phyloP scores from a whole-genome alignment of 1,284 basidiomycete species.

The Pholiota adiposa region DNA sequence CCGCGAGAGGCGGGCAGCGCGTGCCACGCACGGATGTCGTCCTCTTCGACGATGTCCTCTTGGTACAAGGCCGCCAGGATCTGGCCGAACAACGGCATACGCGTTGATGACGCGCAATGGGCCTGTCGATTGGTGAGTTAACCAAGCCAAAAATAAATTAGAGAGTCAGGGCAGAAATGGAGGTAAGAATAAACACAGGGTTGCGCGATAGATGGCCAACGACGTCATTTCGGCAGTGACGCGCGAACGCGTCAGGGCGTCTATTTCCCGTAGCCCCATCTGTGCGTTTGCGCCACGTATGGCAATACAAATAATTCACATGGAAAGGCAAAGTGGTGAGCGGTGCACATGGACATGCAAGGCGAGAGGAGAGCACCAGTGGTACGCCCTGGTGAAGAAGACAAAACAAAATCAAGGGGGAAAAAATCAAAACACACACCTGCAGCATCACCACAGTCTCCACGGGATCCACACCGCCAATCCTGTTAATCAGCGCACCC shows the following conservation, averaged over 20 bases:
- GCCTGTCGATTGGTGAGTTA: slow-evolving; percentile 40
- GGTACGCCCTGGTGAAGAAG: too few relatives aligned
- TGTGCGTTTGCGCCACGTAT: neutral
- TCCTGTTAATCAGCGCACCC: slow-evolving; percentile 73
- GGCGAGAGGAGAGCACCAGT: neutral
- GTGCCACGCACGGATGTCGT: slow-evolving; percentile 78
- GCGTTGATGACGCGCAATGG: slow-evolving; percentile 65
- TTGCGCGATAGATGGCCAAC: neutral
- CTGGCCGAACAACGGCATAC: slow-evolving; percentile 72
- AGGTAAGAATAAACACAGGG: neutral
- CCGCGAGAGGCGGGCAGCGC: slow-evolving; percentile 52
- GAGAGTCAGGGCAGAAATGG: neutral
- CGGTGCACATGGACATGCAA: neutral
- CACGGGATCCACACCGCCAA: slow-evolving; percentile 76
- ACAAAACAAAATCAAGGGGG: neutral
- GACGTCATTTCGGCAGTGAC: neutral
- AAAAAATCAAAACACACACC: slow-evolving; percentile 40
- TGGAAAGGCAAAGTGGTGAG: too few relatives aligned
- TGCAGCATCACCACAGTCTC: slow-evolving; percentile 76
- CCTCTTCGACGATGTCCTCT: slow-evolving; percentile 77
- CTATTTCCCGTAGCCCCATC: neutral
- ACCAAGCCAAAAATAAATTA: neutral
- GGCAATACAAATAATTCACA: neutral
- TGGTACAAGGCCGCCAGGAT: slow-evolving; percentile 79
- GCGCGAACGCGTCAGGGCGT: neutral